A percentile compares a stretch with the other conserved stretches of the same genome.
These are phyloP conservation scores for Carnegiea gigantea DNA, from an alignment of 179 eudicot genomes.

Conservation along the genomic window DNA sequence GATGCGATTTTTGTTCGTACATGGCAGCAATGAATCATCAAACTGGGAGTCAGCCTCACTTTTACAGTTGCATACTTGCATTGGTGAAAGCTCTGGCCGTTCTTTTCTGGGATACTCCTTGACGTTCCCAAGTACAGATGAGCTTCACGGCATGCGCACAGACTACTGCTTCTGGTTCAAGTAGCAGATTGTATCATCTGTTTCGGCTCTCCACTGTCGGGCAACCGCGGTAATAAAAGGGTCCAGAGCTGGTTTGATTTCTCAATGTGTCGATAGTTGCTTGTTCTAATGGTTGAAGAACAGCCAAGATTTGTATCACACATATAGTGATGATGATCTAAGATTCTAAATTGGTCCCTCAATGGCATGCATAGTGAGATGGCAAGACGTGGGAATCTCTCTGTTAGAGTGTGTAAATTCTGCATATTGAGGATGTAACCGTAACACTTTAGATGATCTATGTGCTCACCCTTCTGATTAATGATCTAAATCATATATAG, in stretches of 20 bases:
- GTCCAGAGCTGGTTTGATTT: not conserved
- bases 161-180: not conserved
- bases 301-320: not conserved
- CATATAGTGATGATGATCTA: no score
- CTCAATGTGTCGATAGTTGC: not conserved
- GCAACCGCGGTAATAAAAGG: not conserved
- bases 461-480: not conserved
- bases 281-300: not conserved
- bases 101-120: not conserved
- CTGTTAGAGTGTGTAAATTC: not conserved
- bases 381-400: not conserved
- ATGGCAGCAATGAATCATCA: constrained; percentile 9
- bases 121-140: not conserved
- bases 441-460: not conserved
- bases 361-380: not conserved
- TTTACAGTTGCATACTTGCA: not conserved
- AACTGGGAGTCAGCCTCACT: not conserved
- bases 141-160: no score
- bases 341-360: not conserved
- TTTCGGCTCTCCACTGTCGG: not conserved
- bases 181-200: not conserved
- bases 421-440: not conserved
- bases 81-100: not conserved
- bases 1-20: not conserved
- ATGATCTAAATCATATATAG: not conserved